These are phyloP conservation scores for Exophiala alcalophila DNA, from an alignment of 2,329 filamentous ascomycete genomes.

Conservation along the genomic window DNA sequence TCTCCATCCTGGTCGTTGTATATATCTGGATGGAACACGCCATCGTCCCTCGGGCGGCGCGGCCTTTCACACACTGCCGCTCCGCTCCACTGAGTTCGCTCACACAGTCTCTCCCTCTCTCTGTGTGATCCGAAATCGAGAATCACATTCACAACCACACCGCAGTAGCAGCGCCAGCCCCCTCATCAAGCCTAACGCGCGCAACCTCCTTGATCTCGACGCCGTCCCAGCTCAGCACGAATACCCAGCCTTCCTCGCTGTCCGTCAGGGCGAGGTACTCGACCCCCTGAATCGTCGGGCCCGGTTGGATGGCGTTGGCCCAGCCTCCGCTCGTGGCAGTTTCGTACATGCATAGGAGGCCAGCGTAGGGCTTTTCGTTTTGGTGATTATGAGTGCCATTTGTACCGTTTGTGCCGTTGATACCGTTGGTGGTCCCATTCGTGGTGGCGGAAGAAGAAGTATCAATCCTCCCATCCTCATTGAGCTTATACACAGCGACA, in stretches of 20 bases:
- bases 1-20: too few species aligned
- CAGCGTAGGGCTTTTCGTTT: conserved; percentile 21
- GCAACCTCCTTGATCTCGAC: conserved; percentile 26
- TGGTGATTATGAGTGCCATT: too few species aligned
- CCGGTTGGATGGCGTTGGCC: conserved; percentile 31
- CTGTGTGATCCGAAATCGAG: too few species aligned
- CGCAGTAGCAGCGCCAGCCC: conserved; percentile 29
- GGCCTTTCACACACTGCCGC: too few species aligned
- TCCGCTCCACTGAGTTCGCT: too few species aligned
- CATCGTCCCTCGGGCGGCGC: too few species aligned
- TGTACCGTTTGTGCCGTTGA: background rate
- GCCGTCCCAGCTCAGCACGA: conserved; percentile 30
- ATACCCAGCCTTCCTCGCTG: conserved; percentile 30
- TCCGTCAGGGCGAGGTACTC: conserved; percentile 34
- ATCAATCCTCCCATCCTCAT: conserved; percentile 19
- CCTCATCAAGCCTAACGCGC: conserved; percentile 23
- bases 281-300: conserved; percentile 30
- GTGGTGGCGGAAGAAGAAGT: background rate
- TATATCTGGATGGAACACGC: too few species aligned
- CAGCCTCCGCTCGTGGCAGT: conserved; percentile 30
- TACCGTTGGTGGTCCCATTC: background rate
- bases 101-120: too few species aligned
- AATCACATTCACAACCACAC: conserved; percentile 31
- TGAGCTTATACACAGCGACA: conserved; percentile 28
- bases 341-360: conserved; percentile 27